Evolutionary conservation across 345 rosid genomes (phyloP).

Genomic region (Trapa incisa): DNA sequence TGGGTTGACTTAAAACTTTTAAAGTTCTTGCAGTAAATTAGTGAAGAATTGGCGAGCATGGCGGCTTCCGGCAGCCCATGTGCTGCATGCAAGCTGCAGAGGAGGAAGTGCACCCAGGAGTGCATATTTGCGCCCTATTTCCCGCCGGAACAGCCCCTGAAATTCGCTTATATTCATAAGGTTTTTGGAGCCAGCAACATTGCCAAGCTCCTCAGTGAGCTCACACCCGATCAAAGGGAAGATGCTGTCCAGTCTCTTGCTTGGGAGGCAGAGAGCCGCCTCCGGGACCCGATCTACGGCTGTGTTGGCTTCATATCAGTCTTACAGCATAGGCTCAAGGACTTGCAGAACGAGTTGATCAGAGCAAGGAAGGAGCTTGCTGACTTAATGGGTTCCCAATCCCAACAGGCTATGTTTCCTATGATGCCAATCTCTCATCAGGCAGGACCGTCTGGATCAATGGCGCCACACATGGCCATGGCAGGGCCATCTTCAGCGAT

Average conservation of each 20-base stretch:
- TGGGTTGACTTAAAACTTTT: neutral
- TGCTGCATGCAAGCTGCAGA: conserved; percentile 68
- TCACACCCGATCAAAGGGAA: conserved; percentile 35
- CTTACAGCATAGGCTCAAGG: conserved; percentile 53
- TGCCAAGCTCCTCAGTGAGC: conserved; percentile 56
- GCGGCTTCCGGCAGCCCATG: conserved; percentile 61
- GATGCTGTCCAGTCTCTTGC: conserved; percentile 72
- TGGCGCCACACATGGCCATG: conserved; percentile 11
- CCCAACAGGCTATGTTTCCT: conserved; percentile 1
- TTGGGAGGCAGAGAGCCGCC: conserved; percentile 70
- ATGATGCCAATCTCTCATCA: conserved; percentile 20
- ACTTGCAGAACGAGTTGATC: conserved; percentile 33
- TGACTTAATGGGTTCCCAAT: conserved; percentile 4
- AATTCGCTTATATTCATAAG: conserved; percentile 41
- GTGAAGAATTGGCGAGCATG: conserved; percentile 16
- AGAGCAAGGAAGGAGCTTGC: conserved; percentile 51
- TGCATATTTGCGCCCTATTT: conserved; percentile 79
- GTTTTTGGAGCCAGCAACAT: conserved; percentile 74
- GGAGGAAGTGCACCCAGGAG: conserved; percentile 70
- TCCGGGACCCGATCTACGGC: conserved; percentile 76
- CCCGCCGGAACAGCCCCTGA: conserved; percentile 64
- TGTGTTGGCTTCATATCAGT: conserved; percentile 66
- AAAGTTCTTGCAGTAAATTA: neutral
- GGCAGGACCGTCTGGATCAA: conserved; percentile 13
- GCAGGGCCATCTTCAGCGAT: neutral